These are phyloP conservation scores for Mrakia hoshinonis DNA, from an alignment of 768 basidiomycete genomes.

Conservation along the genomic window DNA sequence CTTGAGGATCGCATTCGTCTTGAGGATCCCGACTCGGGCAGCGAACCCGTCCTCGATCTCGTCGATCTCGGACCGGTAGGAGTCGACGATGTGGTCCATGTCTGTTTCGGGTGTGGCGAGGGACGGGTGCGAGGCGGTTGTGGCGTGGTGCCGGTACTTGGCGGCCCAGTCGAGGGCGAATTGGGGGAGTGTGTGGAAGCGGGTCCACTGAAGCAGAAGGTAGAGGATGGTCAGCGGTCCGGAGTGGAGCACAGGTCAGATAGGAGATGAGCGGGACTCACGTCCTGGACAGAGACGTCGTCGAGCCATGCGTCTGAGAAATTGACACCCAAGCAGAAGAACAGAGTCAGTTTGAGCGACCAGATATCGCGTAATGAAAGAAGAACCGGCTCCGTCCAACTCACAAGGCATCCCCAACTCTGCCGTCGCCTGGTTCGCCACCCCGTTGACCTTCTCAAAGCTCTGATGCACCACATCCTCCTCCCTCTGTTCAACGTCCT, in stretches of 20 bases:
- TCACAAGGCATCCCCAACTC: constrained; percentile 29
- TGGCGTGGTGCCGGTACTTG: constrained; percentile 28
- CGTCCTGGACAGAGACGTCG: constrained; percentile 34
- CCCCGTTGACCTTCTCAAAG: constrained; percentile 27
- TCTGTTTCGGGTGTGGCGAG: constrained; percentile 15
- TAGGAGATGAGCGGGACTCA: too few species aligned
- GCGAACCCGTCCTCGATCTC: constrained; percentile 35
- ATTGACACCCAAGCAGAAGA: neutral
- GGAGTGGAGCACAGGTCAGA: too few species aligned
- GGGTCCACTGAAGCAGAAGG: too few species aligned
- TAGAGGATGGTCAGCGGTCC: too few species aligned
- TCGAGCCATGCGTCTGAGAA: constrained; percentile 33
- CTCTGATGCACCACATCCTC: constrained; percentile 31
- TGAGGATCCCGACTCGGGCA: constrained; percentile 32
- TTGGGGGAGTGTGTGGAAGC: constrained; percentile 30
- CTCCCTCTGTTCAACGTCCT: constrained; percentile 30
- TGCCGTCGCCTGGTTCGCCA: constrained; percentile 27
- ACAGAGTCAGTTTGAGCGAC: constrained; percentile 27
- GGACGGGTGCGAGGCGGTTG: constrained; percentile 3
- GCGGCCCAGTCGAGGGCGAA: neutral
- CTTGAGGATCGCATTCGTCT: constrained; percentile 33
- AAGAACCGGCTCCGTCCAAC: constrained; percentile 29
- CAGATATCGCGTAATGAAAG: constrained; percentile 28
- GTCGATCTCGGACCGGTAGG: constrained; percentile 33
- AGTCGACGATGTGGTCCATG: constrained; percentile 20